phyloP scores from a whole-genome alignment of 192 early-diverging fungal genomes.

The Thamnidium elegans region DNA sequence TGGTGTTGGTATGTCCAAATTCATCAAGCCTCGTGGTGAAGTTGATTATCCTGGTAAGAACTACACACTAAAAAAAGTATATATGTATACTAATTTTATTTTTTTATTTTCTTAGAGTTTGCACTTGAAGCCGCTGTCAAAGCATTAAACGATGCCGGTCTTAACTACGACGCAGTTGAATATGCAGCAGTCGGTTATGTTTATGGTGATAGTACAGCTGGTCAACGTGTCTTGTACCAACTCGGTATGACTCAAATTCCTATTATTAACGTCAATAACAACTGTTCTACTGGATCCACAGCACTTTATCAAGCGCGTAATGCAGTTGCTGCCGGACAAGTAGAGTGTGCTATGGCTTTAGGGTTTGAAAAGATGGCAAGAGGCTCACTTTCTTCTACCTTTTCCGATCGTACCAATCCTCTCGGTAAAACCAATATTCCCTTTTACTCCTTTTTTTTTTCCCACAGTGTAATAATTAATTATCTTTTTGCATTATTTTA shows the following conservation, averaged over 20 bases:
- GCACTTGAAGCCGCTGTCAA: slow-evolving; percentile 63
- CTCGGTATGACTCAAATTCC: slow-evolving; percentile 74
- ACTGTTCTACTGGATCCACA: slow-evolving; percentile 73
- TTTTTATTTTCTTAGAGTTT: slow-evolving; percentile 41
- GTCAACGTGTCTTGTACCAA: slow-evolving; percentile 70
- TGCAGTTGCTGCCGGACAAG: slow-evolving; percentile 55
- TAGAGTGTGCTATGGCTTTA: slow-evolving; percentile 69
- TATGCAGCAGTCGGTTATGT: slow-evolving; percentile 47
- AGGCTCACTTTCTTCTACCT: slow-evolving; percentile 49
- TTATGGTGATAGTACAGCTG: slow-evolving; percentile 65
- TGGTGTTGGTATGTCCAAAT: slow-evolving; percentile 65
- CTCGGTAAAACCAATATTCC: slow-evolving; percentile 33
- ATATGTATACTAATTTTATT: neutral
- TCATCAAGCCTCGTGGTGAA: slow-evolving; percentile 53
- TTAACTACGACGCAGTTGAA: slow-evolving; percentile 66
- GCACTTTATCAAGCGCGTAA: slow-evolving; percentile 64
- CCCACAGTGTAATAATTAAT: neutral
- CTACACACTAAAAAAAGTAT: neutral
- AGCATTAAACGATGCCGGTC: slow-evolving; percentile 67
- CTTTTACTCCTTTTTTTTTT: neutral
- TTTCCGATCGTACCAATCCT: slow-evolving; percentile 62
- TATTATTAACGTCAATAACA: slow-evolving; percentile 73
- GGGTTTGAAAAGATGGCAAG: slow-evolving; percentile 72
- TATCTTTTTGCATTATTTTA: slow-evolving; percentile 12
- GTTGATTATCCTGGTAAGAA: slow-evolving; percentile 44